Conservation (phyloP, 495 filamentous ascomycete species). For the Penicillium longicatenatum region DNA sequence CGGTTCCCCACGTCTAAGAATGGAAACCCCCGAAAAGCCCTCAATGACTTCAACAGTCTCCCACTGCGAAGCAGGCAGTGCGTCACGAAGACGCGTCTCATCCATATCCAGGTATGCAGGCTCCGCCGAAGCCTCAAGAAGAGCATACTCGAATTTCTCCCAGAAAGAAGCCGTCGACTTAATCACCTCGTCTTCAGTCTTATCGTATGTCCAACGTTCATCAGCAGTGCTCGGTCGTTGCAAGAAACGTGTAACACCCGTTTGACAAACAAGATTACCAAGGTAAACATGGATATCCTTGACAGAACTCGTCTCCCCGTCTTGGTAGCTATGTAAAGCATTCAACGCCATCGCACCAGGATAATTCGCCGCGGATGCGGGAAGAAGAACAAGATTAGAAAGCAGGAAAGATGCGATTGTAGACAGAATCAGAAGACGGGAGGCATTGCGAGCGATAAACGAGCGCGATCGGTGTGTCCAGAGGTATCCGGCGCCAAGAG, state of each 20-base stretch:
- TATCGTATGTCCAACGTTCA: constrained; percentile 55
- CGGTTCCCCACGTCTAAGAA: constrained; percentile 57
- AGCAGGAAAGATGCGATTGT: constrained; percentile 58
- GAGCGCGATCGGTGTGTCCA: constrained; percentile 68
- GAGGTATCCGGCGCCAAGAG: constrained; percentile 71
- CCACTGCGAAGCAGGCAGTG: constrained; percentile 54
- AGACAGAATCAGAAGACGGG: constrained; percentile 62
- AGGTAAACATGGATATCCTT: constrained; percentile 62
- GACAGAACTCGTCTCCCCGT: neutral
- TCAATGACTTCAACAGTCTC: constrained; percentile 66
- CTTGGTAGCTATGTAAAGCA: constrained; percentile 42
- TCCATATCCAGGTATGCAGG: constrained; percentile 17
- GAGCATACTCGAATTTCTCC: constrained; percentile 76
- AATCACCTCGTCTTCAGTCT: constrained; percentile 48
- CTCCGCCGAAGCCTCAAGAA: constrained; percentile 64
- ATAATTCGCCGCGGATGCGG: constrained; percentile 78
- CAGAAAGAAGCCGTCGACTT: constrained; percentile 72
- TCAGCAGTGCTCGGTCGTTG: constrained; percentile 33
- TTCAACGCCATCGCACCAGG: constrained; percentile 79
- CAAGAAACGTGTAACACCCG: constrained; percentile 87
- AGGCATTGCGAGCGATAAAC: constrained; percentile 32
- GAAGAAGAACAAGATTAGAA: constrained; percentile 64
- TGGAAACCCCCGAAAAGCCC: constrained; percentile 69
- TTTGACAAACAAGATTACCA: constrained; percentile 89
- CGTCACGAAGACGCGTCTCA: constrained; percentile 16